Percentiles rank a stretch among this genome's conserved stretches.
These are phyloP conservation scores for Athelia psychrophila DNA, from an alignment of 1,284 basidiomycete genomes.

Conservation along the genomic window DNA sequence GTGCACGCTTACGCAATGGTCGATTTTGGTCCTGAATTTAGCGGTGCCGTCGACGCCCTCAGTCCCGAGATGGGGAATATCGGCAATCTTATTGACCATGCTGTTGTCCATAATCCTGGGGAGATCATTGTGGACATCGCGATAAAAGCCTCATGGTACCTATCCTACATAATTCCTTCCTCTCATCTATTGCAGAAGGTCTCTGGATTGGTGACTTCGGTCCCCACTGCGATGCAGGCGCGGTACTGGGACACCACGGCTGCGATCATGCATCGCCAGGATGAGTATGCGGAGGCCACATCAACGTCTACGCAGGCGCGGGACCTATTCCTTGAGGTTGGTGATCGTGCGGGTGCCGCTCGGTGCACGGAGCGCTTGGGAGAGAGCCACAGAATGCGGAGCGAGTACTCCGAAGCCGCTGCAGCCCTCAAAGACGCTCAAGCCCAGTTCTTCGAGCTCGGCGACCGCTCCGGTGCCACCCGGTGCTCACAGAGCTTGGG, in stretches of 20 bases:
- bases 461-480: background rate
- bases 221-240: background rate
- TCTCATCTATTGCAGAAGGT: background rate
- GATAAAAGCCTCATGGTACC: background rate
- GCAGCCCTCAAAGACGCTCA: background rate
- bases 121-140: background rate
- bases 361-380: background rate
- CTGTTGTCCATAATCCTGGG: background rate
- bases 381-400: background rate
- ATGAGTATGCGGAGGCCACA: background rate
- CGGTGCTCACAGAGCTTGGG: background rate
- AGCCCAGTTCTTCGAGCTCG: background rate
- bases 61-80: background rate
- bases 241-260: background rate
- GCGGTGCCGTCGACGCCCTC: background rate
- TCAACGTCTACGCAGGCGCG: background rate
- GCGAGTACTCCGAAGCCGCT: background rate
- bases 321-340: background rate
- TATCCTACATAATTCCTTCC: background rate
- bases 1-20: background rate
- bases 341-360: background rate
- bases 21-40: background rate
- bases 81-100: background rate
- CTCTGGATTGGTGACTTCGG: background rate
- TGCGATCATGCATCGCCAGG: background rate